phyloP scores from a whole-genome alignment of 257 asterid species.

The Prunella vulgaris region DNA sequence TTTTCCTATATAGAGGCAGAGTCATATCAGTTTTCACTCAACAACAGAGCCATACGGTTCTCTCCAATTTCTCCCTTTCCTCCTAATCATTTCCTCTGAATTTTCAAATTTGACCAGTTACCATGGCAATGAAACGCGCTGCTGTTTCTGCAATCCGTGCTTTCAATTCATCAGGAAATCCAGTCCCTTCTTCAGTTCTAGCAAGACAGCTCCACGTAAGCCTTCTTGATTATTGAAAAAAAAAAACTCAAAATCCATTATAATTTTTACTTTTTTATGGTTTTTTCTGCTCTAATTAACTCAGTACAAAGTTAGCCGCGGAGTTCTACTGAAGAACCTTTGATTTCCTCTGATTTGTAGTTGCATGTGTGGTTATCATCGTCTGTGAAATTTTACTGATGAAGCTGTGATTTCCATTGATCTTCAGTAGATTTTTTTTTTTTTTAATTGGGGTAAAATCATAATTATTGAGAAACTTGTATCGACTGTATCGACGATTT shows the following conservation, averaged over 20 bases:
- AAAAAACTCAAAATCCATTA: background rate
- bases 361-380: background rate
- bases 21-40: background rate
- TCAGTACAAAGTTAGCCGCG: background rate
- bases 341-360: slow-evolving; percentile 6
- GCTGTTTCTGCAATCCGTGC: slow-evolving; percentile 63
- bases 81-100: background rate
- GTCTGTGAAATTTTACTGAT: background rate
- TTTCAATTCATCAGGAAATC: slow-evolving; percentile 36
- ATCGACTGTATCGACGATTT: slow-evolving; percentile 24
- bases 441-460: background rate
- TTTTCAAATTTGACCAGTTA: background rate
- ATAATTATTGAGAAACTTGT: background rate
- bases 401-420: slow-evolving; percentile 1
- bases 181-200: slow-evolving; percentile 31
- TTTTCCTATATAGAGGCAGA: slow-evolving; percentile 7
- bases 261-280: background rate
- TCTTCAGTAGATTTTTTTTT: background rate
- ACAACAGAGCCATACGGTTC: slow-evolving; percentile 14
- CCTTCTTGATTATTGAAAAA: background rate
- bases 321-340: background rate
- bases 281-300: background rate
- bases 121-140: slow-evolving; percentile 80
- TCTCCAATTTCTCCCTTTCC: slow-evolving; percentile 13
- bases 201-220: slow-evolving; percentile 68